phyloP scores from a whole-genome alignment of 441 rosid species.

The Pelargonium cotyledonis region DNA sequence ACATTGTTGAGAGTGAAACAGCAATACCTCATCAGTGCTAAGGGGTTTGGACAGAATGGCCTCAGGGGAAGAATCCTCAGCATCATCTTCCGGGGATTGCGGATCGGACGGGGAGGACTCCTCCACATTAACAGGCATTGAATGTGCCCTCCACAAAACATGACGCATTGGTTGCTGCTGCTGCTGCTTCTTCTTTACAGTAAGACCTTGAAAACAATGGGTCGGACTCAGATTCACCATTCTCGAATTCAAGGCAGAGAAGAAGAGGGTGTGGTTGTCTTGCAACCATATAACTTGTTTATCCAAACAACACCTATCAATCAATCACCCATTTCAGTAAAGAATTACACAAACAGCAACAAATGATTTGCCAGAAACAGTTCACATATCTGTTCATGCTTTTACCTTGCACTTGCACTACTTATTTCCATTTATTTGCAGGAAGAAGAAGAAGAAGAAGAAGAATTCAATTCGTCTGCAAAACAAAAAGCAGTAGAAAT shows the following conservation, averaged over 20 bases:
- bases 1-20: background rate
- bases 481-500: background rate
- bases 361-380: background rate
- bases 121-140: slow-evolving; percentile 38
- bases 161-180: slow-evolving; percentile 18
- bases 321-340: background rate
- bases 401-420: background rate
- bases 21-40: slow-evolving; percentile 50
- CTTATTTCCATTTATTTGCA: background rate
- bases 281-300: slow-evolving; percentile 31
- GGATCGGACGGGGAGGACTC: slow-evolving; percentile 32
- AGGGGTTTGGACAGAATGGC: slow-evolving; percentile 42
- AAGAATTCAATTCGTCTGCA: background rate
- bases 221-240: slow-evolving; percentile 21
- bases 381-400: background rate
- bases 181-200: slow-evolving; percentile 17
- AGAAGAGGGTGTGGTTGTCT: slow-evolving; percentile 16
- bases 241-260: slow-evolving; percentile 17
- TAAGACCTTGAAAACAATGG: slow-evolving; percentile 22
- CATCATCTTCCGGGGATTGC: slow-evolving; percentile 30
- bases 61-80: slow-evolving; percentile 30
- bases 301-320: slow-evolving; percentile 35
- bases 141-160: slow-evolving; percentile 32
- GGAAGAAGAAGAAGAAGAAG: too few species aligned
- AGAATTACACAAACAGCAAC: background rate